Conservation (phyloP, 257 asterid genomes). For the Anisodus tanguticus region DNA sequence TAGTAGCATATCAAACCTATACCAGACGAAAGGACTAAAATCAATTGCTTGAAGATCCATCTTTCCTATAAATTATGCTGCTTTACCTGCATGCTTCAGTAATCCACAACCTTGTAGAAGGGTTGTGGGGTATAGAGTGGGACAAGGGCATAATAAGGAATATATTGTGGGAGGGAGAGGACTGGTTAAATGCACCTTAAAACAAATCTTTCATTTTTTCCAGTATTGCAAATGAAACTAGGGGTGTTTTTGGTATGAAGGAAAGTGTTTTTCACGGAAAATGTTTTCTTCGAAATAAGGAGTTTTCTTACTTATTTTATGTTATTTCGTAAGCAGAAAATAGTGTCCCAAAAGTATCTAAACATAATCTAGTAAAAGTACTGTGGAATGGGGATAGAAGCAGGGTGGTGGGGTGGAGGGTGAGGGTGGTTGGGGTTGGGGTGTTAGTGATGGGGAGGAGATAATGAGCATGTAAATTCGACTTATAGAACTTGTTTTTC, state of each 20-base stretch:
- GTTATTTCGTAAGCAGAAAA: neutral
- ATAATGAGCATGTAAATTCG: neutral
- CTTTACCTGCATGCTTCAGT: neutral
- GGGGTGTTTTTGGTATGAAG: neutral
- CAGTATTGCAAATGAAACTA: neutral
- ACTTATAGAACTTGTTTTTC: neutral
- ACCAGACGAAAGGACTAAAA: neutral
- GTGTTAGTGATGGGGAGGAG: neutral
- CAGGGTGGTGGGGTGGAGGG: neutral
- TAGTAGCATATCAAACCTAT: conserved; percentile 5
- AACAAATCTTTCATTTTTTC: neutral
- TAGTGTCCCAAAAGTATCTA: neutral
- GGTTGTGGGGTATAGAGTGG: neutral
- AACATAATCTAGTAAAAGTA: neutral
- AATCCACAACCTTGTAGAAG: neutral
- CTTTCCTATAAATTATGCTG: neutral
- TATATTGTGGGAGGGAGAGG: neutral
- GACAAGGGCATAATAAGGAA: neutral
- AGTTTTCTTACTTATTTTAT: neutral
- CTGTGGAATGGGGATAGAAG: neutral
- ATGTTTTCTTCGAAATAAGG: neutral
- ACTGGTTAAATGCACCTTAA: neutral
- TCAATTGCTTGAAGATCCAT: neutral
- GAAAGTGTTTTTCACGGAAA: neutral
- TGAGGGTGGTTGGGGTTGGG: neutral